phyloP scores from a whole-genome alignment of 345 rosid genomes.

The Pugionium cornutum region DNA sequence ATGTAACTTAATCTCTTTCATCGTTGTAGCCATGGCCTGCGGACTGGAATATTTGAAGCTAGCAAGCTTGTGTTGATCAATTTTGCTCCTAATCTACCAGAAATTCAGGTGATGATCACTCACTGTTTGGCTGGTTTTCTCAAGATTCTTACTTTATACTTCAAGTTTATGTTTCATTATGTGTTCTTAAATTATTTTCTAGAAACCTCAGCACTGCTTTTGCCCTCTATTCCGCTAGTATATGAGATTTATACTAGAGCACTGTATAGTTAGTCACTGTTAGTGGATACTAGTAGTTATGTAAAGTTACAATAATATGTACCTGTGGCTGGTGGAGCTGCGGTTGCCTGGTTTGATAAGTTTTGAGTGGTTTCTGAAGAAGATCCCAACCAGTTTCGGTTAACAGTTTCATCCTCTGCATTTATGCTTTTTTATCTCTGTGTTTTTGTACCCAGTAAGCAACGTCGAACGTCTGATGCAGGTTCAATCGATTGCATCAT shows the following conservation, averaged over 20 bases:
- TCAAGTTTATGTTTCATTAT: slow-evolving; percentile 2
- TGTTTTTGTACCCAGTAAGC: background rate
- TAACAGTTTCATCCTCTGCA: slow-evolving; percentile 12
- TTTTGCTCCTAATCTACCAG: slow-evolving; percentile 87
- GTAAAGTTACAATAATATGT: slow-evolving; percentile 6
- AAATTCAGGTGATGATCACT: slow-evolving; percentile 65
- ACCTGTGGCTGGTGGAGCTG: background rate
- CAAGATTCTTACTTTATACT: background rate
- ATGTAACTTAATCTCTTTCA: slow-evolving; percentile 26
- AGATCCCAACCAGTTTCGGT: background rate
- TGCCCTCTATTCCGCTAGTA: background rate
- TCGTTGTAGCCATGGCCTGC: slow-evolving; percentile 76
- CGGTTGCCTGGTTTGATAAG: slow-evolving; percentile 7
- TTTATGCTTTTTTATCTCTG: slow-evolving; percentile 4
- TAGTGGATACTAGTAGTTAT: slow-evolving; percentile 2
- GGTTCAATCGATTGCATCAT: slow-evolving; percentile 94
- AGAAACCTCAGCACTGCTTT: no score
- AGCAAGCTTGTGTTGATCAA: slow-evolving; percentile 80
- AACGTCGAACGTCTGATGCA: slow-evolving; percentile 40
- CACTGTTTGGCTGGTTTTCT: slow-evolving; percentile 1
- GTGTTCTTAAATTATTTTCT: background rate
- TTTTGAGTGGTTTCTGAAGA: background rate
- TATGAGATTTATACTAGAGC: background rate
- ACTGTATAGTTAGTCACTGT: background rate
- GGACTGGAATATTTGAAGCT: slow-evolving; percentile 95